Conservation (phyloP, 108 stramenopile genomes). For the Heterococcus sp. region DNA sequence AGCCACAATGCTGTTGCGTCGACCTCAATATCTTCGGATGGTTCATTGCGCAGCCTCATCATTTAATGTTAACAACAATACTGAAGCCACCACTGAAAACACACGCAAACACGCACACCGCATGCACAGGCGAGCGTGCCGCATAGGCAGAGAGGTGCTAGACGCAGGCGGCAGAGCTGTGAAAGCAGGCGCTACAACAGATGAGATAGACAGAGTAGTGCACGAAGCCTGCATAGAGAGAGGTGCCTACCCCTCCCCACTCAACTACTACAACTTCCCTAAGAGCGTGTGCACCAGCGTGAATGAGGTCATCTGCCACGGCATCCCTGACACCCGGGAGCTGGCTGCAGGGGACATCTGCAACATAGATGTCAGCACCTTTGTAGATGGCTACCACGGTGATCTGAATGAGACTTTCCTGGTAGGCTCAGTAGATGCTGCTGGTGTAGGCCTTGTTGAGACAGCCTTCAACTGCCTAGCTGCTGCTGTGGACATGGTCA, state of each 20-base stretch:
- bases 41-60: too few relatives aligned
- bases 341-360: conserved; percentile 57
- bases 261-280: conserved; percentile 75
- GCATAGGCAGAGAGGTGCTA: conserved; percentile 40
- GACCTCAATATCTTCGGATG: too few relatives aligned
- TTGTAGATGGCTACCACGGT: conserved; percentile 51
- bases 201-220: conserved; percentile 67
- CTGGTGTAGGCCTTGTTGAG: conserved; percentile 27
- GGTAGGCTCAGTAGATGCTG: conserved; percentile 54
- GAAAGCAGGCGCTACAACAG: conserved; percentile 56
- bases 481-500: conserved; percentile 44
- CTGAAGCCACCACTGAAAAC: too few relatives aligned
- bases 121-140: background rate
- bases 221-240: conserved; percentile 51
- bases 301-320: conserved; percentile 80
- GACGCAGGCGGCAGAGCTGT: conserved; percentile 41
- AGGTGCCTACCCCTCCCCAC: conserved; percentile 55
- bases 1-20: too few relatives aligned
- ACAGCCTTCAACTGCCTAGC: conserved; percentile 49
- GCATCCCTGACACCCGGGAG: conserved; percentile 54
- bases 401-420: conserved; percentile 60
- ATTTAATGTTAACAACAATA: too few relatives aligned
- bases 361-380: conserved; percentile 53
- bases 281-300: conserved; percentile 94
- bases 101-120: background rate